Base-by-base conservation (phyloP, 192 early-diverging fungal species). In the Paraglomus brasilianum region DNA sequence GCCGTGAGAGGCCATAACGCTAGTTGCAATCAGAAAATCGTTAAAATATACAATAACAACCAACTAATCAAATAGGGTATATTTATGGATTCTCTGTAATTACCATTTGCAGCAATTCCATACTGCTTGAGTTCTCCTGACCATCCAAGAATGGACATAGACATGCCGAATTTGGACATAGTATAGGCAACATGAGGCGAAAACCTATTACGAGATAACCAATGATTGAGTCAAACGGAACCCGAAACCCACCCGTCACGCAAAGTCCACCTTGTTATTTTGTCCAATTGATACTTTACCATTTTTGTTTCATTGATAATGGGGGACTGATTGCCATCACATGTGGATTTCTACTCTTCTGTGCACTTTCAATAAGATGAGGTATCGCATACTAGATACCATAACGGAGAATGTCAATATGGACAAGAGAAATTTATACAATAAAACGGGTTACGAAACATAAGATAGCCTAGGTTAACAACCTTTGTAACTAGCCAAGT, bases 401-500 rank as follows among this genome's bases (percentile, higher is more conserved):
- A 30, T 15, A 13, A 55, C 22, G 19, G 39, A 44, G 6, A 5
- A 68, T 30, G 22, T 17, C 5, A 17, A 61, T 43, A 46, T 7
- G 24, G 8, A 38, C 39, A 22, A 55, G 43, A 17, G 4, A 30
- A 39, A 41, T 19, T 15, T 21, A 21, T 45, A 62, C 40, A 14
- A 51, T 39, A 15, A 53, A 39, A 5, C 38, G 30, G n/a, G 36
- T 1, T 17, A 36, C 39, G 22, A 48, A 44, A 36, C 30, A 21
- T 8, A 48, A 24, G 11, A 21, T n/a, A 50, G 15, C 10, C 24
- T 42, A 40, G 24, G 44, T 41, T 19, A 39, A 45, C 38, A 47
- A 81, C 67, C 79, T 93, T 90, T 36, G 91, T 82, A 36, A 88
- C 86, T 68, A 94, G 72, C 85, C 88, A 94, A 17, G 90, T 91